phyloP scores from a whole-genome alignment of 441 rosid species.

The Populus trichocarpa region DNA sequence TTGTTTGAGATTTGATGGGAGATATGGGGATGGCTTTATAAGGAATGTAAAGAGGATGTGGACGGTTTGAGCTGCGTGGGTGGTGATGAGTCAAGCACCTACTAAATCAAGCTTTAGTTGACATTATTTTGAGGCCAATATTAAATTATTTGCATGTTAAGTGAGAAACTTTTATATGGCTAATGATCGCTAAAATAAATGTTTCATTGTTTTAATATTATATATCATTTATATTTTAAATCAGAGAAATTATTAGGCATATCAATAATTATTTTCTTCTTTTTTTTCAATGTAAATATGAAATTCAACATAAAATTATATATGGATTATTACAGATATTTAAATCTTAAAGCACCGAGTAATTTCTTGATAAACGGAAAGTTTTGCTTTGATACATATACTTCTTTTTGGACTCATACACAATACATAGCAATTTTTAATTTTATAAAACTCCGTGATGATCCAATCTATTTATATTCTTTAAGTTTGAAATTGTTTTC shows the following conservation, averaged over 20 bases:
- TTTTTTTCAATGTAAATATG: not conserved
- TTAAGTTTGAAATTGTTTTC: not conserved
- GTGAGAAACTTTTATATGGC: not conserved
- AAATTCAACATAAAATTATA: not conserved
- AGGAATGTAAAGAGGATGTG: not conserved
- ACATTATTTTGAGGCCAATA: not conserved
- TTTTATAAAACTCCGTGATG: not conserved
- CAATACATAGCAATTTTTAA: too few relatives aligned
- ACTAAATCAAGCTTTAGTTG: not conserved
- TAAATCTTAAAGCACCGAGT: not conserved
- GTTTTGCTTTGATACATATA: not conserved
- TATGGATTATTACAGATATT: not conserved
- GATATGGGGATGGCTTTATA: not conserved
- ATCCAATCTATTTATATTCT: not conserved
- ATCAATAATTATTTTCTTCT: not conserved
- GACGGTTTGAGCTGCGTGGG: not conserved
- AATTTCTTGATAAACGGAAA: too few relatives aligned
- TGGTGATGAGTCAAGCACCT: not conserved
- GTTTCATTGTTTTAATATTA: not conserved
- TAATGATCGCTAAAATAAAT: not conserved
- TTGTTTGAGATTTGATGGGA: not conserved
- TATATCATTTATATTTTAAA: not conserved
- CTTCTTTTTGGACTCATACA: not conserved
- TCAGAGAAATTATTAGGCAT: not conserved
- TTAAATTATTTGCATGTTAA: not conserved